Conservation (phyloP, 2,329 filamentous ascomycete genomes). For the Anthostomella pinea region DNA sequence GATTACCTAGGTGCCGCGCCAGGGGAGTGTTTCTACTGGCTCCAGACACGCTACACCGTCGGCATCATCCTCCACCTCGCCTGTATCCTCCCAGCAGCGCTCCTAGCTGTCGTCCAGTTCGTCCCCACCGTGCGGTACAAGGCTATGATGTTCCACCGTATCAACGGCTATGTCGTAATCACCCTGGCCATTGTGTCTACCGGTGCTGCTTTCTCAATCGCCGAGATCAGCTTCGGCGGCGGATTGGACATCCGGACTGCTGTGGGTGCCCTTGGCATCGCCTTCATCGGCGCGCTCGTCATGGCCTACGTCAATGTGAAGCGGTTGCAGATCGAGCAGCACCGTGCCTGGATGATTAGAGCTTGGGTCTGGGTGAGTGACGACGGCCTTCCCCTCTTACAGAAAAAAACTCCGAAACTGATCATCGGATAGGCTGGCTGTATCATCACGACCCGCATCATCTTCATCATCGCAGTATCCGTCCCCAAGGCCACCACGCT, state of each 20-base stretch:
- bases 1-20: constrained; percentile 20
- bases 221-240: constrained; percentile 52
- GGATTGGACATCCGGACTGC: constrained; percentile 46
- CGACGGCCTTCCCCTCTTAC: too few species aligned
- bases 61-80: constrained; percentile 47
- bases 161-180: constrained; percentile 57
- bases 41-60: constrained; percentile 26
- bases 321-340: constrained; percentile 59
- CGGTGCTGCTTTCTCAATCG: constrained; percentile 52
- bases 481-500: constrained; percentile 22
- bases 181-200: constrained; percentile 45
- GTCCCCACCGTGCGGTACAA: constrained; percentile 46
- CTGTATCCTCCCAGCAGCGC: constrained; percentile 42
- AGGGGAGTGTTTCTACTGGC: constrained; percentile 43
- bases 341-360: constrained; percentile 62
- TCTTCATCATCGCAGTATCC: constrained; percentile 38
- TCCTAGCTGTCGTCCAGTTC: constrained; percentile 48
- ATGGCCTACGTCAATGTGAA: constrained; percentile 57
- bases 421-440: constrained; percentile 36
- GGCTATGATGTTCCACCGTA: constrained; percentile 52
- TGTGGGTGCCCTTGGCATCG: constrained; percentile 42
- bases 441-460: constrained; percentile 51
- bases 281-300: constrained; percentile 41
- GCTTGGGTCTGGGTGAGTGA: constrained; percentile 46
- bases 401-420: too few species aligned